Evolutionary conservation across 768 basidiomycete species (phyloP).

Genomic region (Pleurotus djamor): DNA sequence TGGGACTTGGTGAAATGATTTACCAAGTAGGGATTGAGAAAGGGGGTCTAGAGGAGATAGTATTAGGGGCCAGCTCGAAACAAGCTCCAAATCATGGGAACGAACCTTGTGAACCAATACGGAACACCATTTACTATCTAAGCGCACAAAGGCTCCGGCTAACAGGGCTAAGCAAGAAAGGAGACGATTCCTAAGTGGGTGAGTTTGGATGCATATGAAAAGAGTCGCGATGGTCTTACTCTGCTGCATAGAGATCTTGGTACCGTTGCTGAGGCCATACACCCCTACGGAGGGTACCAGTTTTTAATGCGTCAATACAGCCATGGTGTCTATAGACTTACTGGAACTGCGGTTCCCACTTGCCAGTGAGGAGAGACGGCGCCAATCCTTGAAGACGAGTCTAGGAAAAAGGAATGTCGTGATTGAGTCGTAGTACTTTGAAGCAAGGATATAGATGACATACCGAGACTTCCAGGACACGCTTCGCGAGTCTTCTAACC

Average conservation of each 20-base stretch:
- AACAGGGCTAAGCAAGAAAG: constrained; percentile 32
- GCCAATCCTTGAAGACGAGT: constrained; percentile 31
- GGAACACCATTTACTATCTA: constrained; percentile 42
- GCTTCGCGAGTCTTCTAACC: constrained; percentile 29
- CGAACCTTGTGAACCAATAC: constrained; percentile 38
- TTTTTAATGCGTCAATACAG: not conserved
- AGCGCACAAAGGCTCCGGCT: constrained; percentile 33
- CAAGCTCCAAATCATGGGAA: not conserved
- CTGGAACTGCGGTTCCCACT: constrained; percentile 41
- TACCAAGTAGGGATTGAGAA: constrained; percentile 43
- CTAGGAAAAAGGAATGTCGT: constrained; percentile 14
- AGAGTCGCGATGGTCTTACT: constrained; percentile 20
- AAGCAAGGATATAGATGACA: constrained; percentile 10
- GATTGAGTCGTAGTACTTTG: not conserved
- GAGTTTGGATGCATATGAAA: not conserved
- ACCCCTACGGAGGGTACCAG: constrained; percentile 23
- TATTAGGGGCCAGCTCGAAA: not conserved
- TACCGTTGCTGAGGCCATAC: constrained; percentile 40
- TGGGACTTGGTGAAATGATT: constrained; percentile 9
- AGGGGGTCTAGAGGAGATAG: constrained; percentile 30
- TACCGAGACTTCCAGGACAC: constrained; percentile 32
- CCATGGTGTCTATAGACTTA: constrained; percentile 16
- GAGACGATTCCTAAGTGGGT: constrained; percentile 21
- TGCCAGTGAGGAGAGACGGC: constrained; percentile 34
- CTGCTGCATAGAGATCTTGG: constrained; percentile 23